These are phyloP conservation scores for Coffea eugenioides DNA, from an alignment of 257 asterid species.

Conservation along the genomic window DNA sequence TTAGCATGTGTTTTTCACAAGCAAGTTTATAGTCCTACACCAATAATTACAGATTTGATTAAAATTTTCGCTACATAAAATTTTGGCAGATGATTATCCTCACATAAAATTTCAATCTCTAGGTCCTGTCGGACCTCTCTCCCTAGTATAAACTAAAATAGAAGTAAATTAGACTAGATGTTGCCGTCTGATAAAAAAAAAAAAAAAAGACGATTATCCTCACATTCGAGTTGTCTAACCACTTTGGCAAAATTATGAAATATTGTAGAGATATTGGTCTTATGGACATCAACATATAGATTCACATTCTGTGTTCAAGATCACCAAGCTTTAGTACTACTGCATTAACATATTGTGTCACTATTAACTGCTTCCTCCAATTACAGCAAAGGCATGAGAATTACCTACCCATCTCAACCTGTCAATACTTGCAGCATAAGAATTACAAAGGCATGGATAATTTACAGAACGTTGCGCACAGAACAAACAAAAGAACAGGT, in stretches of 20 bases:
- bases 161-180: too few species aligned
- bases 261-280: background rate
- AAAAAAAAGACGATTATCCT: too few species aligned
- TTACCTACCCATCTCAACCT: background rate
- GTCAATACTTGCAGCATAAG: background rate
- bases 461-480: background rate
- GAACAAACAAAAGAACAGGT: background rate
- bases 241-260: background rate
- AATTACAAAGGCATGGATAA: slow-evolving; percentile 1
- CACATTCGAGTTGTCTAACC: background rate
- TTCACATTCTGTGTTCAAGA: background rate
- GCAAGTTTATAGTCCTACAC: too few species aligned
- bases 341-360: background rate
- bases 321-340: background rate
- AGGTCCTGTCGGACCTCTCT: too few species aligned
- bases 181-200: too few species aligned
- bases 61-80: too few species aligned
- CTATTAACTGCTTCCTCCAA: background rate
- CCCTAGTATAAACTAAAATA: too few species aligned
- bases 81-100: too few species aligned
- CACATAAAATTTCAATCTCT: too few species aligned
- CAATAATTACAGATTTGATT: too few species aligned
- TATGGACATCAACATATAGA: background rate
- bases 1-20: too few species aligned
- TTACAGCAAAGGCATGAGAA: background rate